Percentiles rank a stretch among this genome's conserved stretches.
Conservation (phyloP, 768 basidiomycete species). For the Lentinula sp. region DNA sequence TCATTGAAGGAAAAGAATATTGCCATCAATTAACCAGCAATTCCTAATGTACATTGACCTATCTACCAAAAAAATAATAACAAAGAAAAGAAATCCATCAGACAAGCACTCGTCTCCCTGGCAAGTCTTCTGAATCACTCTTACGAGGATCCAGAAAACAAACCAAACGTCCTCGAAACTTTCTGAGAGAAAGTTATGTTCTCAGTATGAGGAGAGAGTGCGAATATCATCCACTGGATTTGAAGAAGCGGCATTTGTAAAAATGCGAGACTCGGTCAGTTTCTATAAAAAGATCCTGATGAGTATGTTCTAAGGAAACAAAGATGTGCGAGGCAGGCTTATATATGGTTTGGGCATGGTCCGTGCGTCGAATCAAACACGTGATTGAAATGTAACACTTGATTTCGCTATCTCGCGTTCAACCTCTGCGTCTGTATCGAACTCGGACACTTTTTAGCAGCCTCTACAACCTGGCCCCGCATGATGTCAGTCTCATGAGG, state of each 20-base stretch:
- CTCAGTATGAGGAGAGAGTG: conserved; percentile 57
- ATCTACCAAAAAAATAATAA: no score
- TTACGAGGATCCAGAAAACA: conserved; percentile 15
- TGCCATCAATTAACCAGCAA: no score
- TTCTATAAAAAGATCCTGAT: conserved; percentile 71
- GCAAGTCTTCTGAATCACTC: conserved; percentile 18
- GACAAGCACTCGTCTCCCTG: conserved; percentile 48
- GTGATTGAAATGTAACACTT: no score
- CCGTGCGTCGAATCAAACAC: conserved; percentile 25
- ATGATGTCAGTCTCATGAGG: no score
- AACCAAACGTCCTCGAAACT: conserved; percentile 54
- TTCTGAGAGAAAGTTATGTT: conserved; percentile 32
- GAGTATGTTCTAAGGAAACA: conserved; percentile 57
- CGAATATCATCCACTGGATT: conserved; percentile 53
- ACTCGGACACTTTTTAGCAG: no score
- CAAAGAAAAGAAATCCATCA: conserved; percentile 35
- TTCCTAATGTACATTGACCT: no score
- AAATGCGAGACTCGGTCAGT: conserved; percentile 71
- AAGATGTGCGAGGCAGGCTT: background rate
- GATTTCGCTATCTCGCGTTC: no score
- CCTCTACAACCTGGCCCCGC: no score
- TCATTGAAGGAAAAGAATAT: no score
- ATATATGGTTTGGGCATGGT: conserved; percentile 32
- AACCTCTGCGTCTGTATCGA: no score
- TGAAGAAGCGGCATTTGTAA: conserved; percentile 61